These are phyloP conservation scores for Escovopsis sp. DNA, from an alignment of 2,329 filamentous ascomycete species.

Conservation along the genomic window DNA sequence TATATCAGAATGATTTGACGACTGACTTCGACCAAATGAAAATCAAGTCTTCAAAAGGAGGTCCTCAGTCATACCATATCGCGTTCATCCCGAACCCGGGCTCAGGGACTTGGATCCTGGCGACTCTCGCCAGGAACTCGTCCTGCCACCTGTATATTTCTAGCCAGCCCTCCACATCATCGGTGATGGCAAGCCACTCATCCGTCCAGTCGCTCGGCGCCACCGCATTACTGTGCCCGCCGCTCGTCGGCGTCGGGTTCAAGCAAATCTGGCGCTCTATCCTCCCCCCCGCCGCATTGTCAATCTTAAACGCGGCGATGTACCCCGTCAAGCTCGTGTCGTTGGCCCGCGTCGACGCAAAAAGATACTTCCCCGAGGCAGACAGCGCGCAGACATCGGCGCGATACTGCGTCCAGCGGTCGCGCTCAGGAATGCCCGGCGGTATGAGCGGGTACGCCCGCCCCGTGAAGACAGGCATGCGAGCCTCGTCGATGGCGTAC, in stretches of 20 bases:
- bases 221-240: constrained; percentile 81
- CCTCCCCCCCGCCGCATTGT: constrained; percentile 39
- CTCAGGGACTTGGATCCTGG: constrained; percentile 61
- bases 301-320: constrained; percentile 61
- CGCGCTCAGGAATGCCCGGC: constrained; percentile 41
- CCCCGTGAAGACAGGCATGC: constrained; percentile 64
- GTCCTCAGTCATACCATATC: constrained; percentile 66
- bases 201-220: constrained; percentile 69
- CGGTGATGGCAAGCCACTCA: constrained; percentile 79
- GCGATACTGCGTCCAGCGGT: constrained; percentile 51
- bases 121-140: constrained; percentile 65
- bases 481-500: constrained; percentile 46
- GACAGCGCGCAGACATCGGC: constrained; percentile 70
- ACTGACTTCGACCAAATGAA: neutral
- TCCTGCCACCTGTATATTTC: constrained; percentile 81
- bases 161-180: constrained; percentile 74
- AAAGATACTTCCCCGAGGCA: constrained; percentile 56
- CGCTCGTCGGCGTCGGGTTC: constrained; percentile 73
- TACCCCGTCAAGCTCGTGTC: constrained; percentile 63
- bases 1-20: too few species aligned
- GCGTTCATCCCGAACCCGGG: constrained; percentile 94
- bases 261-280: constrained; percentile 68
- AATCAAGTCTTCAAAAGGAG: too few species aligned
- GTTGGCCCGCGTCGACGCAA: constrained; percentile 73
- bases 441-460: constrained; percentile 67